Evolutionary conservation across 352 stramenopile genomes (phyloP), one percentile per base, ranked within the genome.

Genomic region (Phytophthora aleatoria): DNA sequence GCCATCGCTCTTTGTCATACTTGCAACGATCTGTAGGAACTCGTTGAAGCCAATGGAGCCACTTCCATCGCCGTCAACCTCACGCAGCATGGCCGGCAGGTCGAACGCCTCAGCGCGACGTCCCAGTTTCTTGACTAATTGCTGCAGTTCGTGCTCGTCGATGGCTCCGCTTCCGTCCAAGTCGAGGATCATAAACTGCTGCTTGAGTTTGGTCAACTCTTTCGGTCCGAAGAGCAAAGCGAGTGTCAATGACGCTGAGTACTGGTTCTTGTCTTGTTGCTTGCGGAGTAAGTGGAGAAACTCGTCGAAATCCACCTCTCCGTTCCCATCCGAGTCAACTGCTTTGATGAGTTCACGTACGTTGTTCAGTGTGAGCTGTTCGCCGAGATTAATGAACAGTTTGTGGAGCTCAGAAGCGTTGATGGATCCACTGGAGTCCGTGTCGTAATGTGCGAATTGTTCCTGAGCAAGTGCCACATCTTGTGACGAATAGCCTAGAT

Each of bases 41-140:
- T 89, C 79, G 57, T 84, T 87, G 53, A 89, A 91, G 47, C 81
- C 77, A 48, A 93, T 91, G 0, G 72, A 67, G 9, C 85, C 85
- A 44, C 83, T 91, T 13, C 74, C 76, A 51, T 91, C 83, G 0
- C 59, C 76, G 57, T 93, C 85, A 3, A 91, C 85, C 53, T 91
- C 82, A 8, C 64, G 61, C 28, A 93, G 60, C 70, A 93, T 90
- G 7, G 70, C 73, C 11, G 71, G 62, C 11, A 91, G 43, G 39
- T 93, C 71, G 28, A 81, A 84, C 26, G 82, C 73, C 5, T 69
- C 70, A 8, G 64, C 61, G 5, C 69, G 69, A 30, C 74, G 76
- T 11, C 81, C 80, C 12, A 93, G 61, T 15, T 89, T 91, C 49
- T 83, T 77, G 31, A 91, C 77, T 10, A 93, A 38, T 13, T 67